These are phyloP conservation scores for Inonotus hispidus DNA, from an alignment of 1,284 basidiomycete species.

Conservation along the genomic window DNA sequence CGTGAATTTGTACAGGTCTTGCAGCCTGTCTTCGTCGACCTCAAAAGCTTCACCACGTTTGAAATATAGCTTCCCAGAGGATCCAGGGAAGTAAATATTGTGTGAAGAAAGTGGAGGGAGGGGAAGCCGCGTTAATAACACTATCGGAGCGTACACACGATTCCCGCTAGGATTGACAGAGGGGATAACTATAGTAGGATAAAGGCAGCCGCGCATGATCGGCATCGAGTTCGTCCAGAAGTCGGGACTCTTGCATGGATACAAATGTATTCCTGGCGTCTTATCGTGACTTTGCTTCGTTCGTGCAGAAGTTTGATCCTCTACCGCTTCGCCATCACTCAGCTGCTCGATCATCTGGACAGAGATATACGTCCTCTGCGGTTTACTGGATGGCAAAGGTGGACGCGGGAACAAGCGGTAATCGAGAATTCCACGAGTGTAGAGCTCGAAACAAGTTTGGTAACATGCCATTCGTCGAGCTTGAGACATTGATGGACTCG, in stretches of 20 bases:
- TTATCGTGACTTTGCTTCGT: conserved; percentile 25
- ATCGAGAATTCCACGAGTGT: conserved; percentile 44
- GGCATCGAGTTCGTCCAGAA: conserved; percentile 53
- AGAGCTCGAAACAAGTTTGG: conserved; percentile 46
- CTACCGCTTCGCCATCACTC: conserved; percentile 18
- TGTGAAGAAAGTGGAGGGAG: conserved; percentile 52
- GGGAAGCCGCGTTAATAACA: conserved; percentile 59
- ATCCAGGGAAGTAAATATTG: conserved; percentile 51
- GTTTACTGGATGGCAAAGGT: conserved; percentile 18
- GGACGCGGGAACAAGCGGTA: conserved; percentile 44
- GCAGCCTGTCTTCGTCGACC: conserved; percentile 40
- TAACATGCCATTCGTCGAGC: conserved; percentile 57
- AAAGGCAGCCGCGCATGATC: conserved; percentile 33
- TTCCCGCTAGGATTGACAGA: conserved; percentile 31
- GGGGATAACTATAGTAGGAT: conserved; percentile 42
- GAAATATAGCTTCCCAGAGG: conserved; percentile 38
- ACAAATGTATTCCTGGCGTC: conserved; percentile 41
- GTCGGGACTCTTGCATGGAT: conserved; percentile 49
- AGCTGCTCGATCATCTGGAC: conserved; percentile 18
- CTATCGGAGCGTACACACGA: conserved; percentile 46
- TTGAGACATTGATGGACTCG: conserved; percentile 39
- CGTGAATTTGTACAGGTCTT: conserved; percentile 56
- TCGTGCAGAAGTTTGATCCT: conserved; percentile 19
- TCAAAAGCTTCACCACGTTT: conserved; percentile 43
- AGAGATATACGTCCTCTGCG: conserved; percentile 20